Base-by-base conservation (phyloP, 2,329 filamentous ascomycete species). In the Drechslerella dactyloides region DNA sequence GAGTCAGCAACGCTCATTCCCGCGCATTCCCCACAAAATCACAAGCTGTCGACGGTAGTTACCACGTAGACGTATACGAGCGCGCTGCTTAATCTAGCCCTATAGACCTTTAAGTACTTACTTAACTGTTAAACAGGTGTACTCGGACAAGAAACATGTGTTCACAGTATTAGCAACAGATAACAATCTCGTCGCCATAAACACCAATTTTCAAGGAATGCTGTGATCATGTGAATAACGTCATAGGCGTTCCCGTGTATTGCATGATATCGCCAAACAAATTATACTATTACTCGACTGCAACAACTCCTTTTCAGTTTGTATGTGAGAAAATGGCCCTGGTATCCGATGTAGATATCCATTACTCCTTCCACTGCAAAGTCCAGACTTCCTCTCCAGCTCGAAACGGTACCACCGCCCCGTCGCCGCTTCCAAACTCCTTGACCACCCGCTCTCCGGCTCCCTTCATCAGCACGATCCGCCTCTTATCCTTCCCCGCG, bases 341-440 rank as follows among this genome's bases (percentile, higher is more conserved):
- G 15, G 13, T 15, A 33, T 3, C n/a, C 8, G 17, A 55, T 44
- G 4, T n/a, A 48, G n/a, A 48, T 58, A 24, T 42, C 10, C 17
- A 33, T 73, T 63, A 72, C 2, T 72, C 68, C 74, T 79, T 77
- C 82, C 82, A 84, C 68, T 80, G 77, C 11, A 85, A 81, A 60
- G 80, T 81, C 85, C 85, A 87, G 0, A 83, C 87, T 76, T 82
- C 79, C 81, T 88, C 84, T 1, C 86, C 86, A 74, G 84, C 83
- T 64, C 86, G 81, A 78, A 89, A 90, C 8, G 87, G 86, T 74
- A 90, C 86, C 46, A 90, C 85, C 11, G 87, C 80, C 40, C 83
- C 84, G 11, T 83, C 81, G 24, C 82, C 85, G 76, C 80, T 82
- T 62, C 75, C 75, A 62, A 90, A 77, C 42, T 84, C 81, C 65